phyloP scores from a whole-genome alignment of 176 grass and related monocot species.

The Olyra latifolia region DNA sequence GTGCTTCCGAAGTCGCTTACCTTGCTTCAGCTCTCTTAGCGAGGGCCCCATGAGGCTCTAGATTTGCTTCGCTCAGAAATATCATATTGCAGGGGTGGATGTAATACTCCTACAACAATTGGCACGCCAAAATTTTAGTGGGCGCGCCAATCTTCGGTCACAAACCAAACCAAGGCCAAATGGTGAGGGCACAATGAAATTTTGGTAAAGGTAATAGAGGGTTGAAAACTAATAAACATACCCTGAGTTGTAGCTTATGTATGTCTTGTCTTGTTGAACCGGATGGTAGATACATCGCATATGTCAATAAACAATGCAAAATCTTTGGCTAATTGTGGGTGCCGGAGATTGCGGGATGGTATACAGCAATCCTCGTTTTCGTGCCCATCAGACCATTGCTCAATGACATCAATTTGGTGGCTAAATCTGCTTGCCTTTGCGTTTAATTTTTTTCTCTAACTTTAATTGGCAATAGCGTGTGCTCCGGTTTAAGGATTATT shows the following conservation, averaged over 20 bases:
- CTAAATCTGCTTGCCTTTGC: conserved; percentile 4
- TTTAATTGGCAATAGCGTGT: conserved; percentile 24
- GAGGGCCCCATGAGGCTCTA: too few species aligned
- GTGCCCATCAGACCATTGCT: not conserved
- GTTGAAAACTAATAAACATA: too few species aligned
- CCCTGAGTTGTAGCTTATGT: conserved; percentile 3
- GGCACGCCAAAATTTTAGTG: too few species aligned
- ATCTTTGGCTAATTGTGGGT: conserved; percentile 16
- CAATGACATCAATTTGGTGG: conserved; percentile 4
- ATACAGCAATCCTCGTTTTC: conserved; percentile 4
- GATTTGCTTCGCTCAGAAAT: too few species aligned
- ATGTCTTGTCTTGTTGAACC: conserved; percentile 4
- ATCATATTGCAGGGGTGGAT: too few species aligned
- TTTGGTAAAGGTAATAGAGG: too few species aligned
- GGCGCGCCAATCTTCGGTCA: too few species aligned
- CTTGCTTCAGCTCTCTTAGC: too few species aligned
- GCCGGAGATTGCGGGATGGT: conserved; percentile 24
- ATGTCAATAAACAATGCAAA: conserved; percentile 19
- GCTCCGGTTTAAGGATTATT: not conserved
- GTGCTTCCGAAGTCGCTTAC: too few species aligned
- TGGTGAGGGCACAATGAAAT: too few species aligned
- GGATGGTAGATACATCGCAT: not conserved
- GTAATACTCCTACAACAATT: too few species aligned
- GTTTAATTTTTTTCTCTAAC: not conserved
- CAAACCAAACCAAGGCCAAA: too few species aligned